Evolutionary conservation across 2,329 filamentous ascomycete species (phyloP), one percentile per base, ranked within the genome.

Genomic region (Beauveria asiatica): DNA sequence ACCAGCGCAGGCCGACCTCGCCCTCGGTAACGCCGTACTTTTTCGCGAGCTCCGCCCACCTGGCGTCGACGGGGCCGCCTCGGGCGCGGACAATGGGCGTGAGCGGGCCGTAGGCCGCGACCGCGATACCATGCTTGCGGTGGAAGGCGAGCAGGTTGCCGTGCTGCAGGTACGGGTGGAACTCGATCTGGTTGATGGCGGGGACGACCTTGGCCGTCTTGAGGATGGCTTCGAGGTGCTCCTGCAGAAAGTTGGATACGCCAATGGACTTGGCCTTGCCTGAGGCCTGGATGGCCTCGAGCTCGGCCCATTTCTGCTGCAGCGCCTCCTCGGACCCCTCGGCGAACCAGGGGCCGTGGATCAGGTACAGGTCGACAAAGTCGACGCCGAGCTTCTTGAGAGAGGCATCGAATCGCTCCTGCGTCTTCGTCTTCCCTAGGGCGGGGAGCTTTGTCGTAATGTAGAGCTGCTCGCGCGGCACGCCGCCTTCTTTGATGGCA

Each of bases 131-230:
- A 67, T 86, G 74, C 67, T 80, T 71, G 65, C 77, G 78, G 70
- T 80, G 81, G 72, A 82, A 89, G 17, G 76, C 72, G 37, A 88
- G 59, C 13, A 89, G 75, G 61, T 79, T 76, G 6, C 77, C 78
- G 69, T 88, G 86, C 72, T 88, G 86, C 56, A 89, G 77, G 70
- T 90, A 90, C 0, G 89, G 88, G 73, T 94, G 88, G 68, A 83
- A 86, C 76, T 93, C 89, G 68, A 93, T 88, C 78, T 94, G 89
- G 75, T 93, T 92, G 63, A 89, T 81, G 7, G 83, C 85, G 0
- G 90, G 90, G 3, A 76, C 70, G 62, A 88, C 70, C 65, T 80
- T 81, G 55, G 85, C 85, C 5, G 84, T 83, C 69, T 80, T 70
- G 2, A 87, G 74, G 46, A 86, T 69, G 3, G 74, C 68, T 69